Evolutionary conservation across 1,139 yeast species (phyloP), one percentile per base, ranked within the genome.

Genomic region (Pichia sp.): DNA sequence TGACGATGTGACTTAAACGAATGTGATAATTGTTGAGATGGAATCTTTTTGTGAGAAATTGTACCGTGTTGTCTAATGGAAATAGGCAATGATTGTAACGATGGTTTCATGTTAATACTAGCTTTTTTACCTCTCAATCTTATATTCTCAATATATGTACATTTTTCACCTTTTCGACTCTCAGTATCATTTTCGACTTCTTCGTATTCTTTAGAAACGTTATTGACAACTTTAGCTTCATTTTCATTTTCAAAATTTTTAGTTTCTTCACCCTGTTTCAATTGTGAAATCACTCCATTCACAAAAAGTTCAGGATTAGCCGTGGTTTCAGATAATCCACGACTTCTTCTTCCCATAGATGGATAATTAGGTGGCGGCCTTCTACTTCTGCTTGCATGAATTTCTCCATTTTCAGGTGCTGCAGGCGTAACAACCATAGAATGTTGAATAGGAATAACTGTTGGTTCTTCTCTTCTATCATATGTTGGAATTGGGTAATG

Each of bases 401-500:
- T 21, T 14, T 22, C 21, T n/a, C 31, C 40, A 19, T 16, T 32
- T 4, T 38, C 14, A 7, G 51, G 51, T 4, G 51, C 48, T 3
- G 43, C 49, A 4, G 57, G 50, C 10, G 41, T 31, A 10, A 51
- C 44, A 20, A 54, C 53, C 24, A 41, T 42, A 4, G 61, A 50
- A 41, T 64, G 64, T 20, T 60, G 49, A 5, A 65, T 63, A 1
- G 83, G 83, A 0, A 75, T 76, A 30, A 76, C 75, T 35, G 63
- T 68, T 1, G 78, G 78, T 41, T 72, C 72, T 48, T 74, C 78
- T 40, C 72, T 59, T 33, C 66, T 58, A 37, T 66, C 70, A 46
- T 65, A 65, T 3, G 42, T 33, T 13, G 30, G 4, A 21, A 38
- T 23, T 6, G 31, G 20, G 7, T 31, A 31, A 10, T 14, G 21